These are phyloP conservation scores for Candida nanaspora DNA, from an alignment of 805 yeast species.

Conservation along the genomic window DNA sequence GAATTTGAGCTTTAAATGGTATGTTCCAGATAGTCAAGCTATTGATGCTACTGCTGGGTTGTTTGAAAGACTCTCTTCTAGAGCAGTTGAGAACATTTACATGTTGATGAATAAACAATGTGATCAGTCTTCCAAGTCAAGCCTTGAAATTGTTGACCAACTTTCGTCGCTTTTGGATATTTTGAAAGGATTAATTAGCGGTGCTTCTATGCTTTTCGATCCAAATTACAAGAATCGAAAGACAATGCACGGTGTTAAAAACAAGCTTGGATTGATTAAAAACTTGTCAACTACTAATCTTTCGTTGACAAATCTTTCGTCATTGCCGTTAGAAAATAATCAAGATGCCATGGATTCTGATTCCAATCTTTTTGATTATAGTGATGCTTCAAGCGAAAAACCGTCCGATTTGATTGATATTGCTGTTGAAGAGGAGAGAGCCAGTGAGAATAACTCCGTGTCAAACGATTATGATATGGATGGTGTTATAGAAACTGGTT, in stretches of 20 bases:
- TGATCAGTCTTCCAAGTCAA: slow-evolving; percentile 34
- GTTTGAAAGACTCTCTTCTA: slow-evolving; percentile 42
- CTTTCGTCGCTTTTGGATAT: slow-evolving; percentile 15
- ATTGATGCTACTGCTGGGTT: slow-evolving; percentile 53
- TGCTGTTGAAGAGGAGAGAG: too few relatives aligned
- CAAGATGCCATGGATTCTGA: too few relatives aligned
- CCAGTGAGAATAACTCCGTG: too few relatives aligned
- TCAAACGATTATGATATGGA: too few relatives aligned
- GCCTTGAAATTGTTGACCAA: slow-evolving; percentile 18
- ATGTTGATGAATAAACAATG: slow-evolving; percentile 6
- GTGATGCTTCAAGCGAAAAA: too few relatives aligned
- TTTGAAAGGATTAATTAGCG: slow-evolving; percentile 41
- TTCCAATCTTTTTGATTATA: too few relatives aligned
- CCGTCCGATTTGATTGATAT: too few relatives aligned
- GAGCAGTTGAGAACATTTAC: slow-evolving; percentile 36
- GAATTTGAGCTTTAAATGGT: slow-evolving; percentile 65
- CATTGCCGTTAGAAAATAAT: slow-evolving; percentile 8
- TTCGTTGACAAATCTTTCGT: background rate
- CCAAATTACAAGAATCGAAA: slow-evolving; percentile 42
- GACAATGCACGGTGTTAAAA: background rate
- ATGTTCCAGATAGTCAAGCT: slow-evolving; percentile 51
- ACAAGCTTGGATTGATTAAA: background rate
- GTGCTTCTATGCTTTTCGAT: slow-evolving; percentile 66
- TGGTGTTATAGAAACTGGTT: background rate
- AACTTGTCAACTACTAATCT: background rate